Evolutionary conservation across 768 basidiomycete genomes (phyloP), one percentile per base, ranked within the genome.

Genomic region (Lyophyllum semitale): DNA sequence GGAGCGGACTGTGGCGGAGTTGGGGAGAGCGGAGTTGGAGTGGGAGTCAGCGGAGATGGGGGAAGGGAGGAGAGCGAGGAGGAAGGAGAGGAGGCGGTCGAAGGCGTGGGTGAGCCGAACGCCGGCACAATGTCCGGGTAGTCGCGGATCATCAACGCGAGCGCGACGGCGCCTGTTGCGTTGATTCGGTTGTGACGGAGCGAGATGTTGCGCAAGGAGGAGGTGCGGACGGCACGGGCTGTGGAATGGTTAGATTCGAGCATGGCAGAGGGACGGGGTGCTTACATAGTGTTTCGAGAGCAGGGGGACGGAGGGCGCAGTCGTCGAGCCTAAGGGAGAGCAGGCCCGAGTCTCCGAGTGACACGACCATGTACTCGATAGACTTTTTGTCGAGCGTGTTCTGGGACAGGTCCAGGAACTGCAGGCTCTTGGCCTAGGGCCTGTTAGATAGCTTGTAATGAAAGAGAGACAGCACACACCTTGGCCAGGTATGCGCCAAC

Each of bases 121-220:
- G n/a, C n/a, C n/a, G n/a, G 75, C 8, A 87, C 81, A 40, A 87
- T 79, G 59, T 97, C 93, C 3, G 93, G 92, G 66, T 97, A 98
- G 70, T 99, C 96, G 50, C 91, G 84, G 58, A 98, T 95, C 93
- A 99, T 95, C 49, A 96, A 80, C 0, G 96, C 95, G 13, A 98
- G 78, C 0, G 94, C 91, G 5, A 98, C 93, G 8, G 90, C 94
- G 29, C 95, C 94, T n/a, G n/a, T n/a, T n/a, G n/a, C n/a, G n/a
- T n/a, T n/a, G n/a, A n/a, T n/a, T n/a, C n/a, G n/a, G n/a, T n/a
- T n/a, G n/a, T n/a, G n/a, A n/a, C n/a, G n/a, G n/a, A n/a, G n/a
- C n/a, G n/a, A n/a, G n/a, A n/a, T n/a, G n/a, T n/a, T n/a, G n/a
- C n/a, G n/a, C n/a, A n/a, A n/a, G n/a, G n/a, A n/a, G n/a, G n/a